phyloP scores from a whole-genome alignment of 2,329 filamentous ascomycete genomes.

The Pyricularia grisea region DNA sequence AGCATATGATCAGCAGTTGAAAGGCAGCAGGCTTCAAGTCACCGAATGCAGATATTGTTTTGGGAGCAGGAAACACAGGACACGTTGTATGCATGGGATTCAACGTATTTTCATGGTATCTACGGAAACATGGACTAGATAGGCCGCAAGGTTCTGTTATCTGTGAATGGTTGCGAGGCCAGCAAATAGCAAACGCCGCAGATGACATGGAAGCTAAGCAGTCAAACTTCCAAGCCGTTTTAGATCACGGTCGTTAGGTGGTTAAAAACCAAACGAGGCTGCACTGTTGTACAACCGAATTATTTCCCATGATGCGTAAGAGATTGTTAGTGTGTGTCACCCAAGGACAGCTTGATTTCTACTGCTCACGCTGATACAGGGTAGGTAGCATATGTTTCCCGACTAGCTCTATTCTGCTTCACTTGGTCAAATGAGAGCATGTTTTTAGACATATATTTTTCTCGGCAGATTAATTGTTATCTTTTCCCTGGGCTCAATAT shows the following conservation, averaged over 20 bases:
- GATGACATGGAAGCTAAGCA: neutral
- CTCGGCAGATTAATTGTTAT: too few relatives aligned
- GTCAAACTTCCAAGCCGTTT: neutral
- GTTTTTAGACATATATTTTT: too few relatives aligned
- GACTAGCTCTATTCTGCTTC: too few relatives aligned
- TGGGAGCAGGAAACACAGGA: neutral
- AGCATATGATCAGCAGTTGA: neutral
- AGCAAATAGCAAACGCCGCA: neutral
- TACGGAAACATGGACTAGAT: too few relatives aligned
- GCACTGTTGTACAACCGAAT: neutral
- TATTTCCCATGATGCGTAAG: neutral
- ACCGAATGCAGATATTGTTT: neutral
- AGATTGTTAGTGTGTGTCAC: neutral
- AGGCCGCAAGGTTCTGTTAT: too few relatives aligned
- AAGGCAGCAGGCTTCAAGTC: neutral
- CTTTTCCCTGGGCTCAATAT: too few relatives aligned
- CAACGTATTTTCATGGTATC: neutral
- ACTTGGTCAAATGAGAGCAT: too few relatives aligned
- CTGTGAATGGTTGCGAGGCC: too few relatives aligned
- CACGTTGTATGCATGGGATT: neutral
- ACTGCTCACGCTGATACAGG: neutral
- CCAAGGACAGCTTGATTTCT: neutral
- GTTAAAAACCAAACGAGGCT: neutral
- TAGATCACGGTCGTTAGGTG: neutral
- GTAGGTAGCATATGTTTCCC: neutral